Evolutionary conservation across 2,329 filamentous ascomycete genomes (phyloP), one percentile per base, ranked within the genome.

Genomic region (Fusarium albosuccineum): DNA sequence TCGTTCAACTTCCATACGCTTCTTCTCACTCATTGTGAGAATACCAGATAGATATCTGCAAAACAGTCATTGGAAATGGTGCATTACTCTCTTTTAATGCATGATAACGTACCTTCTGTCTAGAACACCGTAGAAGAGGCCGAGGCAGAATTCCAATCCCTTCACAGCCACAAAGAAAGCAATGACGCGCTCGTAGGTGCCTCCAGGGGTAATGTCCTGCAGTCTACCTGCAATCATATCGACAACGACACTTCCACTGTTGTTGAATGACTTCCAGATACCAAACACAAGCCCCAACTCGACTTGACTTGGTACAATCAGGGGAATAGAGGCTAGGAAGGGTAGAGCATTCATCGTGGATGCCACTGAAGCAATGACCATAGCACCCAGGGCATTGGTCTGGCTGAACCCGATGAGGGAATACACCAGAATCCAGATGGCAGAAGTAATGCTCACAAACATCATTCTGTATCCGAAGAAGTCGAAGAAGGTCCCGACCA

Each of bases 221-320:
- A 74, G 56, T 9, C 66, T 57, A 2, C 72, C 71, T 7, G 72
- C 64, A 52, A 74, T 73, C 70, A 74, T 74, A 39, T 74, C 73
- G 10, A 74, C 69, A 22, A 74, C 60, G 14, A 74, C 71, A 26
- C 68, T 73, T 22, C 66, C 70, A 39, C 68, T 67, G 42, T 74
- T 74, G 59, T 74, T 74, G 36, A 74, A 74, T 2, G 68, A 64
- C 59, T 74, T 73, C 73, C 72, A 74, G 41, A 74, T 70, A 11
- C 73, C 70, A 29, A 74, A 67, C 1, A 66, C 70, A 1, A 74
- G 71, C 8, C 73, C 72, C 6, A 74, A 60, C 49, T 74, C 60
- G 10, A 64, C 22, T 34, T 74, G 73, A 70, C 17, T 44, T 26
- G 41, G 41, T 4, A 44, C 41, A 8, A 44, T 44, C 9, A 27